Percentiles rank a stretch among this genome's conserved stretches.
phyloP scores from a whole-genome alignment of 139 green algal genomes.

The Chlorella sorokiniana region DNA sequence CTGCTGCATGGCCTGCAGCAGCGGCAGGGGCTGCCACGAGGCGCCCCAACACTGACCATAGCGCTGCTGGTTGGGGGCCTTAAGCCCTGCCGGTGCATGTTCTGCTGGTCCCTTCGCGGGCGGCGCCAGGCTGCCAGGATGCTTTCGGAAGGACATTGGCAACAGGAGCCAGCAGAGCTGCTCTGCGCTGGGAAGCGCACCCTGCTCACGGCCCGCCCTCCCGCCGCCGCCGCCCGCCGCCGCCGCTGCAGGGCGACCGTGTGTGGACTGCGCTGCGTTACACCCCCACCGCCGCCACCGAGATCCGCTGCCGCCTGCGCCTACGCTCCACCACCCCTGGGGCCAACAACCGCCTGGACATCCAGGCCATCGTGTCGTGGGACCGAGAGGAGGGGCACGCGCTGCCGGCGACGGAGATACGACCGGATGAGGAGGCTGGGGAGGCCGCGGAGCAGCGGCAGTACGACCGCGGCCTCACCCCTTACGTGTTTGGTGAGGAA shows the following conservation, averaged over 20 bases:
- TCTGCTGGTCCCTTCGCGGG: too few relatives aligned
- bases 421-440: slow-evolving; percentile 33
- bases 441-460: slow-evolving; percentile 21
- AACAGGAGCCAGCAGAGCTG: too few relatives aligned
- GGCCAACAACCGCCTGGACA: slow-evolving; percentile 81
- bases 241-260: slow-evolving; percentile 41
- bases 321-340: slow-evolving; percentile 69
- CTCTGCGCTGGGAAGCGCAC: too few relatives aligned
- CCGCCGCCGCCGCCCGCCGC: too few relatives aligned
- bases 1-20: background rate
- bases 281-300: slow-evolving; percentile 63
- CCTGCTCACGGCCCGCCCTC: too few relatives aligned
- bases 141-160: too few relatives aligned
- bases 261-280: slow-evolving; percentile 63
- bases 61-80: too few relatives aligned
- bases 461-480: slow-evolving; percentile 63
- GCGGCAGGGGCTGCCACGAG: too few relatives aligned
- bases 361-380: slow-evolving; percentile 65
- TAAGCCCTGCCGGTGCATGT: too few relatives aligned
- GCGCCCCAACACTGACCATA: too few relatives aligned
- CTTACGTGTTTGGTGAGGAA: slow-evolving; percentile 63
- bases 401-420: slow-evolving; percentile 22
- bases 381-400: slow-evolving; percentile 57
- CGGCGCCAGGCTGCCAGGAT: too few relatives aligned
- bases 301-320: slow-evolving; percentile 65